Conservation (phyloP, 164 flowering plant genomes). For the Houttuynia cordata region DNA sequence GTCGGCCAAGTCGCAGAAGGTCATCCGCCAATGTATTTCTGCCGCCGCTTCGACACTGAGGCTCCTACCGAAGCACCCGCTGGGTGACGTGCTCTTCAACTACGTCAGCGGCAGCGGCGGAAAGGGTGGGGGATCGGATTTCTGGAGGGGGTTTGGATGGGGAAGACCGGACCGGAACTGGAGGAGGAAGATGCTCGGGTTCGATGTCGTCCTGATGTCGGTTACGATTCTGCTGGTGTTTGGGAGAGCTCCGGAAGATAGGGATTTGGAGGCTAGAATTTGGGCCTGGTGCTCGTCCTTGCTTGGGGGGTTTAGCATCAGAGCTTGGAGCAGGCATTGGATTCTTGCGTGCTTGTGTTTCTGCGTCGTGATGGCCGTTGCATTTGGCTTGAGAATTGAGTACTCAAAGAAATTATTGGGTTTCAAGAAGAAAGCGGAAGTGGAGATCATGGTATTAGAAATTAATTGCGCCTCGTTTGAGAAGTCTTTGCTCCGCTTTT, state of each 20-base stretch:
- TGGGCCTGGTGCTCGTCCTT: not conserved
- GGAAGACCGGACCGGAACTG: constrained; percentile 1
- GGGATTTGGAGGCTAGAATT: not conserved
- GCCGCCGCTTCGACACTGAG: not conserved
- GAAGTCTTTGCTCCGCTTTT: too few species aligned
- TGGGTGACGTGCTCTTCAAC: not conserved
- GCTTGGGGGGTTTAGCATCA: not conserved
- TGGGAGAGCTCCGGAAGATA: constrained; percentile 1
- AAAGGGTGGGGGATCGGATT: not conserved
- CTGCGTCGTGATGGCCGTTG: not conserved
- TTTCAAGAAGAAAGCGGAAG: not conserved
- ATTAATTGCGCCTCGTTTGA: too few species aligned
- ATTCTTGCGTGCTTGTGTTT: not conserved
- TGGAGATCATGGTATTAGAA: not conserved
- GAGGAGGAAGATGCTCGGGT: not conserved
- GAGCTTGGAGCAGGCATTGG: constrained; percentile 1
- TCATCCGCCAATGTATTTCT: constrained; percentile 1
- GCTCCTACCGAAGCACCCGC: not conserved
- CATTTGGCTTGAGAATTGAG: not conserved
- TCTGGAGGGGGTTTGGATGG: constrained; percentile 5
- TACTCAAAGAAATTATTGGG: not conserved
- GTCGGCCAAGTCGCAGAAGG: not conserved
- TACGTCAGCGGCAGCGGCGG: constrained; percentile 1
- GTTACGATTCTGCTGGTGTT: not conserved
- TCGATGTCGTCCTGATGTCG: not conserved